Evolutionary conservation across 441 rosid species (phyloP), one percentile per base, ranked within the genome.

Genomic region (Erodium texanum): DNA sequence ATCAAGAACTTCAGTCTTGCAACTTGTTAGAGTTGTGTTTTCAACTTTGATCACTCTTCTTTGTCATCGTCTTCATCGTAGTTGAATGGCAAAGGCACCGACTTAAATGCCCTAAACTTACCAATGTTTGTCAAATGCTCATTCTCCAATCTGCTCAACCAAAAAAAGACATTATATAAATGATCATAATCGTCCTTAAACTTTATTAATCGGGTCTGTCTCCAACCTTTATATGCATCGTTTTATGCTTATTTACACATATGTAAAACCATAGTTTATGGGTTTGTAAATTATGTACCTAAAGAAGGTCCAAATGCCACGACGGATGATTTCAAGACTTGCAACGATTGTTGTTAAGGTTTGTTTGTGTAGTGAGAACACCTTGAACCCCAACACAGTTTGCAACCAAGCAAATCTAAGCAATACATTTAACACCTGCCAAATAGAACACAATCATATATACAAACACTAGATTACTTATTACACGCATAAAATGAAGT

Each of bases 41-140:
- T 29, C 34, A 29, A 29, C 34, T 7, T 7, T n/a, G n/a, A 32
- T 10, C 14, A 9, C 48, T 9, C 48, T 0, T 12, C 14, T 12
- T 41, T 12, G 14, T 41, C 48, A 1, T 41, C 14, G 14, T 38
- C 45, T 10, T 7, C 45, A 10, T 38, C 45, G 11, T 41, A 41
- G 48, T 41, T 41, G 48, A 41, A 41, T 41, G 48, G 48, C 14
- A 41, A 12, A 1, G 48, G 48, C 48, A 41, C 48, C 10, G 48
- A 41, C 15, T 41, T 41, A 12, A 41, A 34, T 34, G 38, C 38
- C 38, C 73, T 70, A 50, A 62, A 70, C 45, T 64, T 70, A 7
- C 73, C 67, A 5, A 66, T 67, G 48, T 70, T 41, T 12, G 48
- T 41, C 48, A 41, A 41, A 41, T 41, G 48, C 48, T 41, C 48